Percentiles rank a stretch among this genome's conserved stretches.
phyloP scores from a whole-genome alignment of 805 yeast species.

The Blastobotrys chiropterorum region DNA sequence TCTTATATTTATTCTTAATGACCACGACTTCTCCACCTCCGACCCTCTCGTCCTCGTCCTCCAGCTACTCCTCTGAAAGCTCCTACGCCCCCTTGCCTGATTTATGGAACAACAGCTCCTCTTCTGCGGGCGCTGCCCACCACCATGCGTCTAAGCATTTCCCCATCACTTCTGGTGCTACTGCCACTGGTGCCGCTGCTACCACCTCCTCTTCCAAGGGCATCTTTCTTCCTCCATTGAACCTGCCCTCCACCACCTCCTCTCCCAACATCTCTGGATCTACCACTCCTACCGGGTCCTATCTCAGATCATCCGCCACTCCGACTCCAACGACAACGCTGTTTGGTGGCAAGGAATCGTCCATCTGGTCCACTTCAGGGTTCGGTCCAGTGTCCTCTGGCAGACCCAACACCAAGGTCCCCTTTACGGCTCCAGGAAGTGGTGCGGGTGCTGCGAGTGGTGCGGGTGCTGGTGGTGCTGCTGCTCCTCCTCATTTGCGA shows the following conservation, averaged over 20 bases:
- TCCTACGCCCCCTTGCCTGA: constrained; percentile 13
- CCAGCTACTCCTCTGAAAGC: constrained; percentile 9
- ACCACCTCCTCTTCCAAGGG: neutral
- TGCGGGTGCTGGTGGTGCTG: too few species aligned
- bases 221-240: neutral
- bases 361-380: constrained; percentile 17
- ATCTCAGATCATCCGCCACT: neutral
- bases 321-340: constrained; percentile 7
- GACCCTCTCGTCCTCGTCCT: constrained; percentile 11
- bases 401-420: constrained; percentile 5
- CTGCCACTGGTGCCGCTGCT: neutral
- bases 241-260: neutral
- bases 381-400: constrained; percentile 17
- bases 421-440: neutral
- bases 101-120: constrained; percentile 4
- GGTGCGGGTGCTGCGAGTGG: too few species aligned
- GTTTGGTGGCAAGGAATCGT: constrained; percentile 21
- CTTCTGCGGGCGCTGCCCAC: constrained; percentile 4
- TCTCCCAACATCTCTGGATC: constrained; percentile 2
- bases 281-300: constrained; percentile 6
- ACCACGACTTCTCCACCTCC: constrained; percentile 10
- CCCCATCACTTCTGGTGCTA: neutral
- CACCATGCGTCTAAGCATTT: constrained; percentile 7
- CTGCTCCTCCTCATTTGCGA: neutral
- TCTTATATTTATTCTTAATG: neutral